A percentile compares a stretch with the other conserved stretches of the same genome.
Evolutionary conservation across 1,284 basidiomycete species (phyloP).

Genomic region (Cystobasidium slooffiae): DNA sequence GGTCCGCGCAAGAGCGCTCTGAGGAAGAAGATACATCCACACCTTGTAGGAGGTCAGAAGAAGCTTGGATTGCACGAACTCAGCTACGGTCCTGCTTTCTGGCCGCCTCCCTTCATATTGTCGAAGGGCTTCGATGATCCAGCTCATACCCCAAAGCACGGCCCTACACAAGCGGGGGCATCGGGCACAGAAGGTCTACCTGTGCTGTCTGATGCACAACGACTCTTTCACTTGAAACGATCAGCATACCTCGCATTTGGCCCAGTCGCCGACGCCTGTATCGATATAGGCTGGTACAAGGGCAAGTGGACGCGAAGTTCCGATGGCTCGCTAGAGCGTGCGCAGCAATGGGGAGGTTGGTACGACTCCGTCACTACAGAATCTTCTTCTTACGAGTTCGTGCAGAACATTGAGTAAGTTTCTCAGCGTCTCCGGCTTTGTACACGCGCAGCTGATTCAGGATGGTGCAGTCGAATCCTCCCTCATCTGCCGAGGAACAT

Average conservation of each 20-base stretch:
- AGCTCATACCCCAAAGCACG: not conserved
- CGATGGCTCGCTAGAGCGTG: not conserved
- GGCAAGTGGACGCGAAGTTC: conserved; percentile 59
- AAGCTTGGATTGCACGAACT: conserved; percentile 24
- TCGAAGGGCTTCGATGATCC: conserved; percentile 28
- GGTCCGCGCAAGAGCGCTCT: not conserved
- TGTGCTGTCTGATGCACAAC: conserved; percentile 1
- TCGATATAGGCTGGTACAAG: conserved; percentile 76
- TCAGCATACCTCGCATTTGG: conserved; percentile 58
- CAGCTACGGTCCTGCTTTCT: conserved; percentile 17
- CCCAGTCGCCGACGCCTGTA: conserved; percentile 71
- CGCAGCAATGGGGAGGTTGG: conserved; percentile 48
- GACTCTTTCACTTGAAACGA: conserved; percentile 21
- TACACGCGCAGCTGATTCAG: not conserved
- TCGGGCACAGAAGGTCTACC: not conserved
- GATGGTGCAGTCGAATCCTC: conserved; percentile 18
- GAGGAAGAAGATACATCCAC: conserved; percentile 1
- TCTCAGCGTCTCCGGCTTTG: not conserved
- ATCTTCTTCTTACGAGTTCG: conserved; percentile 60
- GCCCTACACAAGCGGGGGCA: not conserved
- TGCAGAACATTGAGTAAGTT: conserved; percentile 58
- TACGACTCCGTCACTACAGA: conserved; percentile 36
- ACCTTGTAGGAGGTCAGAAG: not conserved
- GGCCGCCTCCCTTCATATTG: conserved; percentile 22
- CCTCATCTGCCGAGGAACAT: conserved; percentile 42